Base-by-base conservation (phyloP, 1,139 yeast genomes). In the Nakaseomyces glabratus region DNA sequence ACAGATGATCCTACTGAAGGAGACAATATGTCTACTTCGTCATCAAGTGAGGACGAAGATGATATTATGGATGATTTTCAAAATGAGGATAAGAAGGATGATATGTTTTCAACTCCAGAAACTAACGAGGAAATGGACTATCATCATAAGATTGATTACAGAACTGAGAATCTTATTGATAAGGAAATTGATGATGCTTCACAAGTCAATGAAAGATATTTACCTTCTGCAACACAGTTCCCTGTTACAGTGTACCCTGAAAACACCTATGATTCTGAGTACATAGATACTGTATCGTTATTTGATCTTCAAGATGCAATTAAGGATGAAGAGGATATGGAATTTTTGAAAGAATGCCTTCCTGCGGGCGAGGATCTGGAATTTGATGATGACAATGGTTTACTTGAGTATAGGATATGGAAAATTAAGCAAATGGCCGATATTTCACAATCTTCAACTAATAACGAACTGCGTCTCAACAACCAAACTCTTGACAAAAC, bases 241-340 rank as follows among this genome's bases (percentile, higher is more conserved):
- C 61, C 61, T 3, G 31, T 37, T 10, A 46, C 58, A 4, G 48
- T 55, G 18, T 48, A 42, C 33, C 33, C 44, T 15, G 56, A 44
- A n/a, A 54, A 48, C 11, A 43, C 46, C 12, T 44, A 47, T 40
- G 47, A 38, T 10, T 36, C 41, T 18, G 42, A 42, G 12, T 24
- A 22, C 2, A 25, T 28, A 5, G 28, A 29, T 2, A 18, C 24
- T n/a, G 5, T 70, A 18, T 76, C 73, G 35, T 49, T 84, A 30
- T 65, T 63, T 11, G 65, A 65, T 8, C 47, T 84, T 3, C 82
- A 79, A 46, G 53, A 59, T 3, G 41, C 73, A 1, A 59, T 86
- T 15, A 73, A 73, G 48, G 95, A 86, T 51, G 73, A 71, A 1
- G 95, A 86, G 54, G 96, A 86, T 57, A 61, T 76, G 39, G 55